phyloP scores from a whole-genome alignment of 2,329 filamentous ascomycete species.

The Acrocalymma vagum region DNA sequence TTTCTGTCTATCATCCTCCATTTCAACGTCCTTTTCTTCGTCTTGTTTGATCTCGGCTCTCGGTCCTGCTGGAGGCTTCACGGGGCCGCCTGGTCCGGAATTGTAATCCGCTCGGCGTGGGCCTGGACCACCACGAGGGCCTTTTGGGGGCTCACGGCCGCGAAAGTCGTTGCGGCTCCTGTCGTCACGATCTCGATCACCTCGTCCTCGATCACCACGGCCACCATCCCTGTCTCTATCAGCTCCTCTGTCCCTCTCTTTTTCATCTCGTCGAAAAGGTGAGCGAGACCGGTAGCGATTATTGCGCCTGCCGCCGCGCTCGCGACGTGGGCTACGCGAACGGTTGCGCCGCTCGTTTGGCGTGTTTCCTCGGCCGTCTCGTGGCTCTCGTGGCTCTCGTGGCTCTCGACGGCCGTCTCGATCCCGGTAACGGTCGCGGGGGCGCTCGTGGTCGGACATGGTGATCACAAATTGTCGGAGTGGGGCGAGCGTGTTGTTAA shows the following conservation, averaged over 20 bases:
- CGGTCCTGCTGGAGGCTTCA: conserved; percentile 17
- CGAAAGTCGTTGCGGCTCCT: conserved; percentile 12
- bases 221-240: conserved; percentile 21
- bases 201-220: conserved; percentile 17
- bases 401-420: conserved; percentile 29
- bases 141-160: conserved; percentile 29
- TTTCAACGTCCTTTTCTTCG: conserved; percentile 33
- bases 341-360: conserved; percentile 38
- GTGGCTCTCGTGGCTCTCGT: conserved; percentile 22
- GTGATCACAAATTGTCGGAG: too few relatives aligned
- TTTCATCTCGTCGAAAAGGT: conserved; percentile 29
- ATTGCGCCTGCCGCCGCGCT: conserved; percentile 34
- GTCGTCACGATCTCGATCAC: conserved; percentile 12
- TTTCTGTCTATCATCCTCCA: conserved; percentile 35
- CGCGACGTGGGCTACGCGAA: conserved; percentile 42
- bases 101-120: conserved; percentile 16
- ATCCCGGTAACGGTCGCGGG: conserved; percentile 29
- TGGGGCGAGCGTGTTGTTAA: too few relatives aligned
- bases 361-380: conserved; percentile 29
- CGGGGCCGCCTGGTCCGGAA: conserved; percentile 13
- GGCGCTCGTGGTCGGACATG: conserved; percentile 36
- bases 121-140: conserved; percentile 29
- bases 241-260: conserved; percentile 12
- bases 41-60: conserved; percentile 21
- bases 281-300: conserved; percentile 39